phyloP scores from a whole-genome alignment of 2,329 filamentous ascomycete species.

The Xylariaceae sp. region DNA sequence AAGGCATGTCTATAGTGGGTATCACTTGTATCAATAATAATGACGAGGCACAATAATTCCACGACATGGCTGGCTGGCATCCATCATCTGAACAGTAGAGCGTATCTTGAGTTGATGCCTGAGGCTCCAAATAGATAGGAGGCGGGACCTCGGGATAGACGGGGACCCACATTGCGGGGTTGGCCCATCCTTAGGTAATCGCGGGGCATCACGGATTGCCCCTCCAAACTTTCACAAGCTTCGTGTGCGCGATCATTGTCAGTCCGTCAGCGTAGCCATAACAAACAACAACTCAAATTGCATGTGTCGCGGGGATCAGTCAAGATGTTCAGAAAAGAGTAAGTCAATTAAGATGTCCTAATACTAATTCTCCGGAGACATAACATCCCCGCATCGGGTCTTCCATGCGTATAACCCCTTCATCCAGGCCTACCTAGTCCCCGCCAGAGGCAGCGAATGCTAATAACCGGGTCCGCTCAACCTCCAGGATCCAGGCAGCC shows the following conservation, averaged over 20 bases:
- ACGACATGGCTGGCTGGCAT: no score
- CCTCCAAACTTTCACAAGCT: slow-evolving; percentile 36
- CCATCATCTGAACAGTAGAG: not conserved
- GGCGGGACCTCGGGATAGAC: no score
- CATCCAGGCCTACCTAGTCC: no score
- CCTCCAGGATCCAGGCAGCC: slow-evolving; percentile 62
- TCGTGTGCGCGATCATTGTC: slow-evolving; percentile 17
- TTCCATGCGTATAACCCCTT: no score
- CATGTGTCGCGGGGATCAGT: slow-evolving; percentile 12
- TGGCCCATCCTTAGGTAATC: slow-evolving; percentile 7
- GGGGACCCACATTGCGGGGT: slow-evolving; percentile 5
- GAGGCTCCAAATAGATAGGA: not conserved
- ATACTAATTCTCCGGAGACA: not conserved
- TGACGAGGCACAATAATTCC: not conserved
- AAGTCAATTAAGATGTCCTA: slow-evolving; percentile 32
- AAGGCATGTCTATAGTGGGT: not conserved
- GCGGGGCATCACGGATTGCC: slow-evolving; percentile 27
- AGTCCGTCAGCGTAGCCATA: slow-evolving; percentile 1
- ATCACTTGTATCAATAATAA: slow-evolving; percentile 9
- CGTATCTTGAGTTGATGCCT: not conserved
- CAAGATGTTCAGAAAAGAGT: slow-evolving; percentile 95
- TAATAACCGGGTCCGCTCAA: not conserved
- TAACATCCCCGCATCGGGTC: no score
- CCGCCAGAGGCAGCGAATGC: not conserved
- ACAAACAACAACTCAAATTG: slow-evolving; percentile 5